Base-by-base conservation (phyloP, 352 stramenopile species). In the Halophytophthora batemanensis region DNA sequence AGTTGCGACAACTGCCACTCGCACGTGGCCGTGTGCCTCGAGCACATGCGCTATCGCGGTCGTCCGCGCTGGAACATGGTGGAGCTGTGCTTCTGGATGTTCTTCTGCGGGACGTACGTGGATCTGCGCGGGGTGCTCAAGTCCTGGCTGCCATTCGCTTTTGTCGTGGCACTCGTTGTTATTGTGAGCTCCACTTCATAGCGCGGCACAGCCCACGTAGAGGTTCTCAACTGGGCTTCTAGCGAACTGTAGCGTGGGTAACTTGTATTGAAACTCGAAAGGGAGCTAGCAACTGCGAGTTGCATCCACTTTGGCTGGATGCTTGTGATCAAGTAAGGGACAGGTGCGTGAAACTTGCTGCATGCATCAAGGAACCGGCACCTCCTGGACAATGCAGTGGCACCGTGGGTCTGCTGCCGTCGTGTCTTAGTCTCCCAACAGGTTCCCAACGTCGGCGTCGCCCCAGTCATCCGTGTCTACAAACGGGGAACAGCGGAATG, bases 1-100 rank as follows among this genome's bases (percentile, higher is more conserved):
- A 83, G 71, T 59, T 98, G 93, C 65, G 93, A 98, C 70, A 98
- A 98, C 72, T 99, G 96, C 66, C 96, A 99, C 72, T 98, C 90
- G 23, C 96, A 99, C 58, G 95, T 98, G 14, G 93, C 89, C 15
- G 71, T 73, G 51, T 90, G 82, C 52, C 67, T 92, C 21, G 75
- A 92, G 36, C 71, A 72, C 56, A 53, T 70, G n/a, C 38, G 53
- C 18, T 88, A 88, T 49, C 60, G 56, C 2, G 76, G 77, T 39
- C 52, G 72, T n/a, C 72, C 62, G 39, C 67, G 66, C 49, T 92
- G 77, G 78, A 85, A 88, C 62, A 92, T 92, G 81, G 68, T 90
- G 48, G 66, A 77, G 50, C 78, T 92, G 23, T 90, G 78, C 64
- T 86, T 90, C 47, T 92, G 78, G 78, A 71, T 92, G 62, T 92